Percentiles rank a stretch among this genome's conserved stretches.
Evolutionary conservation across 345 rosid species (phyloP).

Genomic region (Excoecaria agallocha): DNA sequence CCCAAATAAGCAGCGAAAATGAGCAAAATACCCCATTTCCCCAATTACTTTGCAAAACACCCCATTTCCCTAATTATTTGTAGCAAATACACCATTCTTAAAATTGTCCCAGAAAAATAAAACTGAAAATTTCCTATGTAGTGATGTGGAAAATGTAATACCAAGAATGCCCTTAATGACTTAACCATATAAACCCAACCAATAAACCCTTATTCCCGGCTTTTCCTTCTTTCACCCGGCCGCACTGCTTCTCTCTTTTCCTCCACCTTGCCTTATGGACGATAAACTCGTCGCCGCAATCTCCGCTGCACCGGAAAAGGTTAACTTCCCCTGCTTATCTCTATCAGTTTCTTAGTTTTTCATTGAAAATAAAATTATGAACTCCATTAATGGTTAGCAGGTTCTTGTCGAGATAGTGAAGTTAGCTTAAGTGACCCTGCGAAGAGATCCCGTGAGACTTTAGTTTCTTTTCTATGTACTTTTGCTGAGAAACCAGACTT

Average conservation of each 20-base stretch:
- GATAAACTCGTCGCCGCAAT: slow-evolving; percentile 9
- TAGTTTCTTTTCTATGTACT: slow-evolving; percentile 59
- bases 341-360: background rate
- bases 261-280: slow-evolving; percentile 5
- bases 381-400: slow-evolving; percentile 28
- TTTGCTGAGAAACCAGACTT: slow-evolving; percentile 43
- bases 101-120: too few species aligned
- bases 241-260: background rate
- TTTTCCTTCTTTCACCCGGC: background rate
- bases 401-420: slow-evolving; percentile 67
- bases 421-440: slow-evolving; percentile 69
- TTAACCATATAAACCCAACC: background rate
- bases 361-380: background rate
- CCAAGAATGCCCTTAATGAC: too few species aligned
- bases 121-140: too few species aligned
- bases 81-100: too few species aligned
- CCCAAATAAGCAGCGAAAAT: too few species aligned
- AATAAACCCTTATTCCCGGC: slow-evolving; percentile 2
- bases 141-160: too few species aligned
- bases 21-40: too few species aligned
- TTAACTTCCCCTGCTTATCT: background rate
- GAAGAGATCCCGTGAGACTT: slow-evolving; percentile 48
- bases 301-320: slow-evolving; percentile 16
- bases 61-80: too few species aligned
- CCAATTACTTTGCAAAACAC: too few species aligned